Evolutionary conservation across 352 stramenopile species (phyloP), one percentile per base, ranked within the genome.

Genomic region (Globisporangium paroecandrum): DNA sequence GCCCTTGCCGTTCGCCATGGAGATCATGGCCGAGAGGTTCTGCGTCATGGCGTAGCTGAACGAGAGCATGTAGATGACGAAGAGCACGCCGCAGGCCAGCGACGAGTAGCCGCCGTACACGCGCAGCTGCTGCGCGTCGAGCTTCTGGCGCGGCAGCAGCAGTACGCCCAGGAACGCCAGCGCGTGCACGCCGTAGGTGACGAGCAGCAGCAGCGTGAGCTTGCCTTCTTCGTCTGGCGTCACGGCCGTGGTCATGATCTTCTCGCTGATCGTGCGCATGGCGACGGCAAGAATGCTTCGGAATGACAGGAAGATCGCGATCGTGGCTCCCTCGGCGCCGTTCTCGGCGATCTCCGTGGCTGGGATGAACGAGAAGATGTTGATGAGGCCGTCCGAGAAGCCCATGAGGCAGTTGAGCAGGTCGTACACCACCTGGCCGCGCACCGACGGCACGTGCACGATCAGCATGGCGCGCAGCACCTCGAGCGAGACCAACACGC

Each of bases 301-400:
- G 64, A 69, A 69, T 12, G 64, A 62, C 25, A 69, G 55, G 38
- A 69, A 69, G n/a, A 92, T 77, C 27, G 81, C 84, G 58, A 89
- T 80, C 2, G 82, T 90, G 22, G 82, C 82, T 34, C 84, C 84
- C 61, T 92, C 84, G 9, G 79, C 85, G 43, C 84, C 84, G 53
- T 83, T 87, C 66, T 92, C 82, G 29, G 81, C 84, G 62, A 92
- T 89, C 60, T 92, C 84, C 0, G 79, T 90, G 2, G 67, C 69
- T 8, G 64, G 64, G 29, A 69, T 69, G 65, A 89, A 74, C 59
- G 81, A 85, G 69, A 89, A 90, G 70, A 92, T 90, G 32, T 77
- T 82, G 65, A 89, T 82, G 49, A 92, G 78, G 8, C 76, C 84
- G 56, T 90, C 79, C 20, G 81, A 79, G 65, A 90, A 76, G 41